Evolutionary conservation across 2,329 filamentous ascomycete genomes (phyloP).

Genomic region (Monilinia fructigena): DNA sequence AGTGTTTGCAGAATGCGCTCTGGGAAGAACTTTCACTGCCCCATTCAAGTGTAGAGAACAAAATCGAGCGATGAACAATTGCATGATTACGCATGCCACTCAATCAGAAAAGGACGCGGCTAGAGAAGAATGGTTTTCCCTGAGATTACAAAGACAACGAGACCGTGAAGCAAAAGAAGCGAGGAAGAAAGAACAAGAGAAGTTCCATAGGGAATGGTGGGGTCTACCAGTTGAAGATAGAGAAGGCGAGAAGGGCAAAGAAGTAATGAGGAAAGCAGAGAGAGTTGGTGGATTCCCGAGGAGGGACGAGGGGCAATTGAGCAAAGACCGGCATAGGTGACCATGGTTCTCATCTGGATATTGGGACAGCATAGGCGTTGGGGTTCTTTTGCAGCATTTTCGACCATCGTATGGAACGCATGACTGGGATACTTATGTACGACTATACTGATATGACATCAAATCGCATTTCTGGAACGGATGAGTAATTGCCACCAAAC

Average conservation of each 20-base stretch:
- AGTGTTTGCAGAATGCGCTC: constrained; percentile 92
- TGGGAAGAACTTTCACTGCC: constrained; percentile 80
- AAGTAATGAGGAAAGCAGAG: constrained; percentile 55
- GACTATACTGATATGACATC: constrained; percentile 23
- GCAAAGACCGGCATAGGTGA: constrained; percentile 41
- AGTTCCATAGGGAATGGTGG: constrained; percentile 67
- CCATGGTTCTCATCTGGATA: constrained; percentile 1
- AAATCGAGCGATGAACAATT: constrained; percentile 85
- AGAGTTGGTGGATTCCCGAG: constrained; percentile 54
- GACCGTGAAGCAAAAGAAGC: constrained; percentile 64
- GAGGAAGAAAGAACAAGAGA: constrained; percentile 61
- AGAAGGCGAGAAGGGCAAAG: constrained; percentile 54
- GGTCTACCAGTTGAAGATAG: constrained; percentile 58
- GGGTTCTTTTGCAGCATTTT: constrained; percentile 30
- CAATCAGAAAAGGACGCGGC: constrained; percentile 83
- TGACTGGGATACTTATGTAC: constrained; percentile 29
- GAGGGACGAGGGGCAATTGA: constrained; percentile 41
- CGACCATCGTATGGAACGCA: constrained; percentile 23
- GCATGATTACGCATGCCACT: constrained; percentile 86
- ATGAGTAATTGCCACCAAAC: background rate
- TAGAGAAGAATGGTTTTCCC: constrained; percentile 88
- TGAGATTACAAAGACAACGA: constrained; percentile 66
- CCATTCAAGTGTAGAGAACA: constrained; percentile 81
- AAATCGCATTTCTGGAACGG: constrained; percentile 18
- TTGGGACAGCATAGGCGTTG: constrained; percentile 28